phyloP scores from a whole-genome alignment of 495 filamentous ascomycete genomes.

The Aspergillus nidulans region DNA sequence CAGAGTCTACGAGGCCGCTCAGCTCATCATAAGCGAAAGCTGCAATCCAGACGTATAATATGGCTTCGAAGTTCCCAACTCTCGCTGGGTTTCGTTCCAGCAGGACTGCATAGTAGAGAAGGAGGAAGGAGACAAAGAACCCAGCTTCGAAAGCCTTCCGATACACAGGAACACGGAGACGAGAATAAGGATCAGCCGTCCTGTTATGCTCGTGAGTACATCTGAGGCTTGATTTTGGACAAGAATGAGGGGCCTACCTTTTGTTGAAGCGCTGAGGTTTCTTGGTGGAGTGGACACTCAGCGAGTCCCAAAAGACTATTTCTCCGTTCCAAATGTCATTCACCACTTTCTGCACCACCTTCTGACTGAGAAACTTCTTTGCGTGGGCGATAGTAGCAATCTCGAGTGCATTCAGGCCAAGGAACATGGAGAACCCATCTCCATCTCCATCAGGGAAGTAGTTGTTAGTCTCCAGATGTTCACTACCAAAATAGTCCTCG shows the following conservation, averaged over 20 bases:
- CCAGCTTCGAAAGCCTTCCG: slow-evolving; percentile 83
- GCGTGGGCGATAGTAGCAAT: slow-evolving; percentile 86
- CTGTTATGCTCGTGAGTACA: slow-evolving; percentile 20
- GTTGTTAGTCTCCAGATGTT: slow-evolving; percentile 8
- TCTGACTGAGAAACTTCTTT: slow-evolving; percentile 85
- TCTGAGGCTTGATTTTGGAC: background rate
- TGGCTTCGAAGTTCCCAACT: slow-evolving; percentile 47
- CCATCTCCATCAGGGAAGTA: slow-evolving; percentile 22
- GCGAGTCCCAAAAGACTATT: slow-evolving; percentile 86
- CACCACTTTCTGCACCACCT: slow-evolving; percentile 79
- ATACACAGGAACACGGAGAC: slow-evolving; percentile 86
- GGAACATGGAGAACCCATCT: slow-evolving; percentile 62
- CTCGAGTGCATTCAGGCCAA: slow-evolving; percentile 79
- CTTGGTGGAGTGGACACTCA: slow-evolving; percentile 73
- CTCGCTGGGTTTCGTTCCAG: slow-evolving; percentile 51
- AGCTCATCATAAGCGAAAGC: slow-evolving; percentile 88
- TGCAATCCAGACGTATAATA: slow-evolving; percentile 66
- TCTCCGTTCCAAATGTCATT: slow-evolving; percentile 88
- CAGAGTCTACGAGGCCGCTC: slow-evolving; percentile 77
- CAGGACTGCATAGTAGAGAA: slow-evolving; percentile 80
- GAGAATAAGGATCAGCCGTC: slow-evolving; percentile 75
- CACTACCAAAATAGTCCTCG: slow-evolving; percentile 8
- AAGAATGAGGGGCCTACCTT: slow-evolving; percentile 28
- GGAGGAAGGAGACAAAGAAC: slow-evolving; percentile 79
- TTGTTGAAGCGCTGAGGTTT: slow-evolving; percentile 78